Percentiles rank a stretch among this genome's conserved stretches.
These are phyloP conservation scores for Hymenochaete sp. DNA, from an alignment of 1,284 basidiomycete genomes.

Conservation along the genomic window DNA sequence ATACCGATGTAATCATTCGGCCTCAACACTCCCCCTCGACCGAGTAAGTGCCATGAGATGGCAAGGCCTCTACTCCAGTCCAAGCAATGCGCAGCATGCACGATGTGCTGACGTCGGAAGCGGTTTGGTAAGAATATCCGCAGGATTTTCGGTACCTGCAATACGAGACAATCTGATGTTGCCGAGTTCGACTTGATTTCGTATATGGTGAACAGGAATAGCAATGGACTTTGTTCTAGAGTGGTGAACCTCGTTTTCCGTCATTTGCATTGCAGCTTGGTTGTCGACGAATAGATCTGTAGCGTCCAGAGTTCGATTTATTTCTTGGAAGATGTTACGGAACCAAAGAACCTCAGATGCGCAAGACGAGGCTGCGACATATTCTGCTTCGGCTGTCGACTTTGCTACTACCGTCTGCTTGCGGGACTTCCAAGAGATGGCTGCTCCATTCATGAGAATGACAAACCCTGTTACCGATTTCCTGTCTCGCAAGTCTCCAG, in stretches of 20 bases:
- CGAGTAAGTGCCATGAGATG: too few species aligned
- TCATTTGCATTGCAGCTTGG: slow-evolving; percentile 25
- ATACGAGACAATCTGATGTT: slow-evolving; percentile 2
- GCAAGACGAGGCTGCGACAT: slow-evolving; percentile 21
- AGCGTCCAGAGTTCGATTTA: neutral
- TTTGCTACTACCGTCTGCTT: slow-evolving; percentile 22
- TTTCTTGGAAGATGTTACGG: slow-evolving; percentile 4
- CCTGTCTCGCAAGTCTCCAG: slow-evolving; percentile 18
- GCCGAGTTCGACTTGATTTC: slow-evolving; percentile 22
- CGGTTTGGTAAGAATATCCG: slow-evolving; percentile 13
- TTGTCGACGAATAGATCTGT: slow-evolving; percentile 1
- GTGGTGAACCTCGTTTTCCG: slow-evolving; percentile 27
- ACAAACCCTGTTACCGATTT: slow-evolving; percentile 24
- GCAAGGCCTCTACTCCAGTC: too few species aligned
- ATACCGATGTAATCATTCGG: too few species aligned
- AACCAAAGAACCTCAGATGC: slow-evolving; percentile 20
- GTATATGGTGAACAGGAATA: slow-evolving; percentile 32
- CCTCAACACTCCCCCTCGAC: too few species aligned
- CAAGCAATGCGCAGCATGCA: too few species aligned
- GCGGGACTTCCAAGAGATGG: slow-evolving; percentile 22
- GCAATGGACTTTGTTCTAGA: slow-evolving; percentile 36
- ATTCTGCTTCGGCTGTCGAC: slow-evolving; percentile 25
- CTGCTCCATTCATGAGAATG: slow-evolving; percentile 21
- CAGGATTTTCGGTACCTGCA: slow-evolving; percentile 4
- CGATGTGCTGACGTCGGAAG: too few species aligned